Percentiles rank a stretch among this genome's conserved stretches.
These are phyloP conservation scores for Symbiodinium pilosum DNA, from an alignment of 73 alveolate genomes.

Conservation along the genomic window DNA sequence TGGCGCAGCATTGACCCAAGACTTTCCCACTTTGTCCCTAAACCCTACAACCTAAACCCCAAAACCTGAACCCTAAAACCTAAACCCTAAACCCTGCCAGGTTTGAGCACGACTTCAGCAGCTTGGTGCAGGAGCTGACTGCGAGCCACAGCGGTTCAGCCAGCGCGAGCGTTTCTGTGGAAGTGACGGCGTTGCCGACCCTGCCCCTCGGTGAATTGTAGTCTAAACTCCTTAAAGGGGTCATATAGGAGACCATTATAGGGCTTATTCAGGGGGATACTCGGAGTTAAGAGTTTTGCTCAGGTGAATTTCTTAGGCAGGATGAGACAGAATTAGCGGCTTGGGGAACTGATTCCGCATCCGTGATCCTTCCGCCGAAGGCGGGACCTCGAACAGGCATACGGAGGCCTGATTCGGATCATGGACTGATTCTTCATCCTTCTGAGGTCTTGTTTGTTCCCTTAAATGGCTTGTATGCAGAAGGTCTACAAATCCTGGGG, in stretches of 20 bases:
- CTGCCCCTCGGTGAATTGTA: neutral
- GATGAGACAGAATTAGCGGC: neutral
- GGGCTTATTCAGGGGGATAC: neutral
- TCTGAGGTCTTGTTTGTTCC: neutral
- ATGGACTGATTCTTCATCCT: neutral
- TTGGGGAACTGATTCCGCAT: too few species aligned
- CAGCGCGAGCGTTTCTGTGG: neutral
- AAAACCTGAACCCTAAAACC: too few species aligned
- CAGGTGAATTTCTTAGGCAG: neutral
- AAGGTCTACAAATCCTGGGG: neutral
- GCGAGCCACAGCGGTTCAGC: neutral
- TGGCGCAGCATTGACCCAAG: too few species aligned
- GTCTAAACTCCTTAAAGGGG: neutral
- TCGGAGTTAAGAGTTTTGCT: neutral
- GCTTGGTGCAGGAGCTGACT: neutral
- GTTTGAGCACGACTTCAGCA: neutral
- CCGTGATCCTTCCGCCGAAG: too few species aligned
- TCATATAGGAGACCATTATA: neutral
- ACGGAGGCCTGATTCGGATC: too few species aligned
- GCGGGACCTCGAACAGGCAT: too few species aligned
- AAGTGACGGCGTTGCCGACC: neutral
- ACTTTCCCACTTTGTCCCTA: too few species aligned
- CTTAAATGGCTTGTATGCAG: neutral
- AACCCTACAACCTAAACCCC: too few species aligned
- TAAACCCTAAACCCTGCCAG: too few species aligned